phyloP scores from a whole-genome alignment of 352 stramenopile genomes.

The Hyphochytrium catenoides region DNA sequence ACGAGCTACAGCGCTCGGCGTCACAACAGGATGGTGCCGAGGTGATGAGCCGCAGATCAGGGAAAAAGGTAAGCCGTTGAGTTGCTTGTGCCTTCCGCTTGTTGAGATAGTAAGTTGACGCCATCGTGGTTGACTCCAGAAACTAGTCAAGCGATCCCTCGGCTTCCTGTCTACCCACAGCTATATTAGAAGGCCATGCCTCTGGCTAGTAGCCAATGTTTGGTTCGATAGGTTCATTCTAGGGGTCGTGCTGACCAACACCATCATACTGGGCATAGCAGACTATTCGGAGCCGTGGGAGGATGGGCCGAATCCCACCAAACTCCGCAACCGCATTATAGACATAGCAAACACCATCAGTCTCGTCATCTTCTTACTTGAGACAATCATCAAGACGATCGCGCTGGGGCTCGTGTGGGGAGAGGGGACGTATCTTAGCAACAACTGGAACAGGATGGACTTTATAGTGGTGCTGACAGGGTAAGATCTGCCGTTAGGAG shows the following conservation, averaged over 20 bases:
- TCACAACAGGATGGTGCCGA: too few relatives aligned
- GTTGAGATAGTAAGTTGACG: too few relatives aligned
- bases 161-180: too few relatives aligned
- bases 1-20: too few relatives aligned
- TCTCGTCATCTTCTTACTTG: constrained; percentile 37
- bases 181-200: constrained; percentile 24
- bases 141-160: too few relatives aligned
- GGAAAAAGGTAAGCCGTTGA: too few relatives aligned
- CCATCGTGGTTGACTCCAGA: too few relatives aligned
- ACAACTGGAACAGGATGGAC: constrained; percentile 73
- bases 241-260: constrained; percentile 52
- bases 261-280: constrained; percentile 50
- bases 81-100: too few relatives aligned
- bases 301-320: constrained; percentile 17
- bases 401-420: constrained; percentile 38
- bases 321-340: constrained; percentile 24
- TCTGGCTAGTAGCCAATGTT: constrained; percentile 19
- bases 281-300: constrained; percentile 39
- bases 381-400: constrained; percentile 71
- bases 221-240: constrained; percentile 65
- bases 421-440: constrained; percentile 36
- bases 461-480: constrained; percentile 70
- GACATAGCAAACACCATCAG: constrained; percentile 28
- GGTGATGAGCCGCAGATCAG: too few relatives aligned
- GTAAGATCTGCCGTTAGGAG: constrained; percentile 24